Evolutionary conservation across 768 basidiomycete species (phyloP).

Genomic region (Phlebiopsis gigantea): DNA sequence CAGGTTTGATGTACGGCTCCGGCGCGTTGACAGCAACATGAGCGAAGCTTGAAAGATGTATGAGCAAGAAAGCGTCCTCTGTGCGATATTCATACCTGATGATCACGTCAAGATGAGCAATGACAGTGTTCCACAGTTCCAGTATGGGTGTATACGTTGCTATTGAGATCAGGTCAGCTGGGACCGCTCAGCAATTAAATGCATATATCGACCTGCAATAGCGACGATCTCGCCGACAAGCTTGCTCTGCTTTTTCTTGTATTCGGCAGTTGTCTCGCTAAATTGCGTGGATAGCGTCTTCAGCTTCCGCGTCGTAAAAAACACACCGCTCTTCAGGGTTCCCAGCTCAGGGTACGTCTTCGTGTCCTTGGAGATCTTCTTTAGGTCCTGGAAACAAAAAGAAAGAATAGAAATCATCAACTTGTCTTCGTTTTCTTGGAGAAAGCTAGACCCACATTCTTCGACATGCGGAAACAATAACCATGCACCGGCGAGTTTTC

Average conservation of each 20-base stretch:
- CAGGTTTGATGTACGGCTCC: slow-evolving; percentile 85
- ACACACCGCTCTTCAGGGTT: slow-evolving; percentile 80
- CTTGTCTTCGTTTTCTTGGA: not conserved
- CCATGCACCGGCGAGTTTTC: slow-evolving; percentile 89
- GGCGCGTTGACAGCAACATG: slow-evolving; percentile 87
- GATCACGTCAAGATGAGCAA: slow-evolving; percentile 91
- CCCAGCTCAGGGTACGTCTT: slow-evolving; percentile 79
- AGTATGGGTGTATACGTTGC: slow-evolving; percentile 90
- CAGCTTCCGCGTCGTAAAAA: slow-evolving; percentile 78
- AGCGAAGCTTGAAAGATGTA: slow-evolving; percentile 61
- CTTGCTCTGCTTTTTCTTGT: slow-evolving; percentile 68
- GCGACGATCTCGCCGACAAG: slow-evolving; percentile 90
- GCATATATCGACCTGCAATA: slow-evolving; percentile 68
- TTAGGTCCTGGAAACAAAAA: slow-evolving; percentile 60
- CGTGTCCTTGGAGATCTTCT: slow-evolving; percentile 48
- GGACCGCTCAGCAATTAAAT: not conserved
- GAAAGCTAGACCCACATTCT: slow-evolving; percentile 58
- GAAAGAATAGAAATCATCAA: not conserved
- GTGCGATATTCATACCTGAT: slow-evolving; percentile 53
- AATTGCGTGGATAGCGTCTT: slow-evolving; percentile 71
- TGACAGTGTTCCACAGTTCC: slow-evolving; percentile 73
- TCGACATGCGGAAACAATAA: slow-evolving; percentile 90
- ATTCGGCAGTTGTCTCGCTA: slow-evolving; percentile 58
- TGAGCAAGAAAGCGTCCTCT: not conserved
- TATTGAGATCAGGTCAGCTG: slow-evolving; percentile 25